These are phyloP conservation scores for Neckera pumila DNA, from an alignment of 225 moss, liverwort and hornwort genomes.

Conservation along the genomic window DNA sequence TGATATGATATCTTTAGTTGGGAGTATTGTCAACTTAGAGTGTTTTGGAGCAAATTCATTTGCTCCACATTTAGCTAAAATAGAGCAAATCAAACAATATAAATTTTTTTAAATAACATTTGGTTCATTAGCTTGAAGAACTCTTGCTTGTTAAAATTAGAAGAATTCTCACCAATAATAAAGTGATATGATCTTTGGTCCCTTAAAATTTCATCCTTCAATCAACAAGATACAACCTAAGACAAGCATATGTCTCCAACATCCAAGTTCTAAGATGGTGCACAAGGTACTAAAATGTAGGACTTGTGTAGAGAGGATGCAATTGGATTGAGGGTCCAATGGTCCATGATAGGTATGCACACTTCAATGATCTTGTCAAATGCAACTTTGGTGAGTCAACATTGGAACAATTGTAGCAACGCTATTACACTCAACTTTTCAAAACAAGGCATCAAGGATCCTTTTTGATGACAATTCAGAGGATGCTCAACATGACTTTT, in stretches of 20 bases:
- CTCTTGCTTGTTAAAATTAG: background rate
- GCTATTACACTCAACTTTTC: background rate
- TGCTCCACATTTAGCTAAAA: no score
- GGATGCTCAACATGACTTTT: background rate
- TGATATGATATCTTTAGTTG: no score
- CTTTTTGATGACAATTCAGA: background rate
- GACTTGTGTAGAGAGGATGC: background rate
- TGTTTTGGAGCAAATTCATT: no score
- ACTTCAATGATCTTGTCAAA: background rate
- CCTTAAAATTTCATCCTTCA: background rate
- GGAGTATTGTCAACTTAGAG: no score
- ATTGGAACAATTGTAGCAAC: background rate
- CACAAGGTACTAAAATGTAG: background rate
- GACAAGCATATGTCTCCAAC: background rate
- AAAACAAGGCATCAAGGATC: background rate
- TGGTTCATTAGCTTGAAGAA: background rate
- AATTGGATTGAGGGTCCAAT: rapidly evolving
- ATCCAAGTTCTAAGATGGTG: background rate
- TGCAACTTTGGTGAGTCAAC: background rate
- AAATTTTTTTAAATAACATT: no score
- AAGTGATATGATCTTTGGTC: background rate
- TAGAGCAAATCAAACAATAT: no score
- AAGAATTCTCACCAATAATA: background rate
- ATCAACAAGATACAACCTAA: background rate
- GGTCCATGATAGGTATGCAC: no score